These are phyloP conservation scores for Moesziomyces parantarcticus DNA, from an alignment of 1,284 basidiomycete genomes.

Conservation along the genomic window DNA sequence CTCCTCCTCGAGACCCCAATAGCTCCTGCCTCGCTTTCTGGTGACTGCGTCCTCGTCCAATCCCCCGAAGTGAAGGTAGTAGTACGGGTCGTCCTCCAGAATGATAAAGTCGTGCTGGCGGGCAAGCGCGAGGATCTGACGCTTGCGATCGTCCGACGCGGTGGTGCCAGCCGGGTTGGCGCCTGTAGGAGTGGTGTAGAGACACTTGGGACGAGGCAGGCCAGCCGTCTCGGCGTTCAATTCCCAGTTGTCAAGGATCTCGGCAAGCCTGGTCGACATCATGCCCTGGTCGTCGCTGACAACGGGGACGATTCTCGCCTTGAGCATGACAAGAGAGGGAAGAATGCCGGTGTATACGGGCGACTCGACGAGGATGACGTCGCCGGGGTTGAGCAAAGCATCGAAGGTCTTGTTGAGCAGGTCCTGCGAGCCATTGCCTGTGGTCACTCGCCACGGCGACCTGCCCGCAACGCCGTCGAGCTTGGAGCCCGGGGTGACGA, in stretches of 20 bases:
- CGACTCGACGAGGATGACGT: constrained; percentile 83
- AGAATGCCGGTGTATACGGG: constrained; percentile 76
- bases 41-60: constrained; percentile 58
- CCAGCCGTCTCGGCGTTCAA: constrained; percentile 73
- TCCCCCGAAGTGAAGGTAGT: constrained; percentile 60
- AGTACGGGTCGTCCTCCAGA: constrained; percentile 64
- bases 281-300: constrained; percentile 83
- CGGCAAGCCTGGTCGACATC: constrained; percentile 74
- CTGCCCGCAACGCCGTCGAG: constrained; percentile 45
- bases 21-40: constrained; percentile 46
- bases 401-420: constrained; percentile 76
- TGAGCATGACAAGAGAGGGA: constrained; percentile 51
- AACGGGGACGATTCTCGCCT: constrained; percentile 71
- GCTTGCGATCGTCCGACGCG: constrained; percentile 74
- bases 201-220: constrained; percentile 76
- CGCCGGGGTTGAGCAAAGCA: constrained; percentile 80
- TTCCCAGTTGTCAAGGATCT: constrained; percentile 78
- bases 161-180: constrained; percentile 67
- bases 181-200: constrained; percentile 78
- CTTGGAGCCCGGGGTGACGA: constrained; percentile 41
- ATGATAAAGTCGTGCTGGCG: constrained; percentile 49
- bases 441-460: constrained; percentile 76
- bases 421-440: constrained; percentile 89
- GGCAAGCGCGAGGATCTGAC: constrained; percentile 78
- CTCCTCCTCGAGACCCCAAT: constrained; percentile 64